Evolutionary conservation across 2,329 filamentous ascomycete genomes (phyloP).

Genomic region (Neocatenulostroma microsporum): DNA sequence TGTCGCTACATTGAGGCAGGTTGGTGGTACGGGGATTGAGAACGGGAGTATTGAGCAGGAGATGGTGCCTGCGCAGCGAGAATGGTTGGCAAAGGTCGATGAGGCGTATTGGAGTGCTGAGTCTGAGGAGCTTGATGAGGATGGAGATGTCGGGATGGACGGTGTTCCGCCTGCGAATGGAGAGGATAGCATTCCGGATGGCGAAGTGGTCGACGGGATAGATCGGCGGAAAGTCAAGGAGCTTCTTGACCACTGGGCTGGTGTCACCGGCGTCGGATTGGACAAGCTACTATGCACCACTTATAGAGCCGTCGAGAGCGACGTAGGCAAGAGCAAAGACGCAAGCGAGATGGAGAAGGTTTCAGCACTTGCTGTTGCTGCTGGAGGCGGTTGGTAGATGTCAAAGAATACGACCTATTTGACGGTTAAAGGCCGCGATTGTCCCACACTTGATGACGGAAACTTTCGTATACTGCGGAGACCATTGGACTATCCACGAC

Average conservation of each 20-base stretch:
- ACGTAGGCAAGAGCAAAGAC: slow-evolving; percentile 69
- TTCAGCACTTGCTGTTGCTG: slow-evolving; percentile 79
- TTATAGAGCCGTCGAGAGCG: slow-evolving; percentile 86
- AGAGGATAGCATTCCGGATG: slow-evolving; percentile 4
- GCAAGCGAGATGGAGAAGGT: slow-evolving; percentile 69
- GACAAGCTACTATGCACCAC: slow-evolving; percentile 74
- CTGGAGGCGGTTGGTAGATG: slow-evolving; percentile 80
- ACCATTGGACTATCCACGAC: no score
- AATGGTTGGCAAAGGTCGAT: slow-evolving; percentile 73
- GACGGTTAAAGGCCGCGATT: no score
- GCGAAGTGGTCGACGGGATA: slow-evolving; percentile 42
- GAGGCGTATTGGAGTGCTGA: slow-evolving; percentile 31
- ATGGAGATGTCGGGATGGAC: slow-evolving; percentile 10
- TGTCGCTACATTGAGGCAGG: slow-evolving; percentile 42
- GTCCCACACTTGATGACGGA: neutral
- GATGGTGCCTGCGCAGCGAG: slow-evolving; percentile 67
- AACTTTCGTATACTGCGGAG: no score
- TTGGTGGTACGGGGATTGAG: slow-evolving; percentile 25
- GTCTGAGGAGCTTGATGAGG: slow-evolving; percentile 5
- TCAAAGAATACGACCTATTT: neutral
- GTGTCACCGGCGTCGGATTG: slow-evolving; percentile 60
- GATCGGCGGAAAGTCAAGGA: slow-evolving; percentile 58
- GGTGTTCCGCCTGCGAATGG: slow-evolving; percentile 4
- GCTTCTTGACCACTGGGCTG: slow-evolving; percentile 68
- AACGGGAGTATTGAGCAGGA: slow-evolving; percentile 29